Evolutionary conservation across 129 eudicot species (phyloP).

Genomic region (Saussurea involucrata): DNA sequence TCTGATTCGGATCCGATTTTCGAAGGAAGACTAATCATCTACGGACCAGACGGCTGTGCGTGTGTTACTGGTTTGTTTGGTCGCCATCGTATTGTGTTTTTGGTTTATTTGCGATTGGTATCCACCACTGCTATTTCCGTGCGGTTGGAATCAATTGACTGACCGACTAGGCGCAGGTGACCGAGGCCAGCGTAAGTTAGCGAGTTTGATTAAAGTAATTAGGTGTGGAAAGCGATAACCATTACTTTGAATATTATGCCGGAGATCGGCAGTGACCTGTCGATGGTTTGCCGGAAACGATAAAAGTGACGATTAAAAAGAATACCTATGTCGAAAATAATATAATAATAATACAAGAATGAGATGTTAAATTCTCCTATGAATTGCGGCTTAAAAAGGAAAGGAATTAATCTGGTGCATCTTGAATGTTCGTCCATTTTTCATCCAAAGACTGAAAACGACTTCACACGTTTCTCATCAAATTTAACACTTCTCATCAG

Average conservation of each 20-base stretch:
- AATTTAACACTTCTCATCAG: no score
- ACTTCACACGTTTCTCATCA: no score
- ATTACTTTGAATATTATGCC: constrained; percentile 4
- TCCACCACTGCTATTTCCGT: constrained; percentile 29
- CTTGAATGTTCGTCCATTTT: no score
- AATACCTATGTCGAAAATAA: no score
- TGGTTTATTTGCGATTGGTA: constrained; percentile 22
- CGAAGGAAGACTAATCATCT: background rate
- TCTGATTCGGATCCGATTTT: background rate
- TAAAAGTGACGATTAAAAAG: constrained; percentile 21
- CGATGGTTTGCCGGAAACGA: constrained; percentile 26
- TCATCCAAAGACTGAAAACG: no score
- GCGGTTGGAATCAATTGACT: constrained; percentile 30
- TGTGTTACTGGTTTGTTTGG: constrained; percentile 3
- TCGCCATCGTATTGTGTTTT: constrained; percentile 33
- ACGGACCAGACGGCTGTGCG: constrained; percentile 5
- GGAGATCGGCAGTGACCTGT: constrained; percentile 33
- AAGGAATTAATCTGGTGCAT: no score
- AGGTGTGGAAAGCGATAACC: background rate
- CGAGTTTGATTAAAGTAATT: constrained; percentile 20
- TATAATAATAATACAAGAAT: no score
- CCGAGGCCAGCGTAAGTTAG: constrained; percentile 16
- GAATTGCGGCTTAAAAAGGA: no score
- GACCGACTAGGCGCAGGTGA: background rate
- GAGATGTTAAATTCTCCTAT: no score